Evolutionary conservation across 805 yeast genomes (phyloP), one percentile per base, ranked within the genome.

Genomic region (Dipodascus geniculatus): DNA sequence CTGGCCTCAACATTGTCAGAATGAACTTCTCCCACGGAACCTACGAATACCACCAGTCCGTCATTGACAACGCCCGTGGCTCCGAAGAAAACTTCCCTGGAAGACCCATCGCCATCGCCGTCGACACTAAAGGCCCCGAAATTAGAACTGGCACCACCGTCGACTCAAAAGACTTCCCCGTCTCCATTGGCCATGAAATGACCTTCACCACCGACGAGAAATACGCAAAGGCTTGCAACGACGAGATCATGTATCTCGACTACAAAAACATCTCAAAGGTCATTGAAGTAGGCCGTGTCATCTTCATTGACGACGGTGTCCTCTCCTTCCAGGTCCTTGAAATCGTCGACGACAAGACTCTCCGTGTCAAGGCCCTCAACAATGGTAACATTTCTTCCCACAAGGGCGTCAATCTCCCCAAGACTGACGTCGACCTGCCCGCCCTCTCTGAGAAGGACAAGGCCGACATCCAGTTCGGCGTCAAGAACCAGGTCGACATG

Each of bases 71-170:
- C 69, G 88, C 97, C 65, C 86, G 95, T 75, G 83, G 87, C 74
- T 89, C 97, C 60, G 96, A 87, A 74, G 83, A 83, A 72, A 71
- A 85, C 55, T 89, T 84, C 73, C 81, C 86, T 61, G 97, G 98
- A 68, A 87, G 98, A 77, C 99, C 98, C 53, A 79, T 93, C 67
- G 98, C 96, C 58, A 90, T 93, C 73, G 99, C 99, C 61, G 82
- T 93, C 65, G 99, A 93, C 73, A 93, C 98, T 72, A 93, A 93
- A 81, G 99, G 99, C 64, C 99, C 99, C 60, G 99, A 93, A 77
- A 93, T 93, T 77, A 87, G 99, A 82, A 91, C 99, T 56, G 99
- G 99, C 74, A 82, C 89, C 72, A 93, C 99, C 64, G 71, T 74
- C 60, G 87, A 79, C 66, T 86, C 80, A 56, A 72, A 74, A 57